These are phyloP conservation scores for Krasilnikovozyma curviuscula DNA, from an alignment of 768 basidiomycete genomes.

Conservation along the genomic window DNA sequence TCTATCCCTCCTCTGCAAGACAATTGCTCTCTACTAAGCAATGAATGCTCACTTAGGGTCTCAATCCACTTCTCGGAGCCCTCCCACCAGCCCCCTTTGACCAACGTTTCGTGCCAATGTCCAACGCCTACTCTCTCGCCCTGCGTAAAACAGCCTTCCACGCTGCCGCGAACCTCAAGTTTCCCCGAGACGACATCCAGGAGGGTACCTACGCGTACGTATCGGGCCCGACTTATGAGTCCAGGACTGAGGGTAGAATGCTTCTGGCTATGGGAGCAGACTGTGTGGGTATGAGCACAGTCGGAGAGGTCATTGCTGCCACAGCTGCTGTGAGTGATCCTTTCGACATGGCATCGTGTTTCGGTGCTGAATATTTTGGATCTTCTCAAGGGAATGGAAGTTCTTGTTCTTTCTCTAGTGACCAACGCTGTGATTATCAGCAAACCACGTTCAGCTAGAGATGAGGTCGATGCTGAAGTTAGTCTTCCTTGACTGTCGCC, in stretches of 20 bases:
- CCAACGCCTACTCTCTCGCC: conserved; percentile 55
- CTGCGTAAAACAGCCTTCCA: conserved; percentile 56
- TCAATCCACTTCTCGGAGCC: conserved; percentile 60
- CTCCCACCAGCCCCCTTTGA: conserved; percentile 35
- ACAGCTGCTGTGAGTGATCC: conserved; percentile 12
- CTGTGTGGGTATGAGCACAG: conserved; percentile 87
- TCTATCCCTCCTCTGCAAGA: background rate
- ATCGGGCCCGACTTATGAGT: conserved; percentile 74
- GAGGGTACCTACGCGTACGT: conserved; percentile 86
- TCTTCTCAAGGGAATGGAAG: conserved; percentile 43
- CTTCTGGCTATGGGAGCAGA: conserved; percentile 56
- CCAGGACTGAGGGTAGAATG: conserved; percentile 65
- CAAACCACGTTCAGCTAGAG: conserved; percentile 42
- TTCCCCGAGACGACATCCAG: conserved; percentile 39
- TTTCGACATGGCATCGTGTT: background rate
- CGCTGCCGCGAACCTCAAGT: conserved; percentile 43
- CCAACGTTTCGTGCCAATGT: conserved; percentile 63
- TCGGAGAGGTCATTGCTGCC: conserved; percentile 71
- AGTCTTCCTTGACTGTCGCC: background rate
- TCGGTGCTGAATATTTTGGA: background rate
- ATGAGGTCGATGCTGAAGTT: conserved; percentile 61
- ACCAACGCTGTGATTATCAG: conserved; percentile 70
- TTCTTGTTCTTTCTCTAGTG: conserved; percentile 62
- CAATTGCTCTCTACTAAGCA: no score
- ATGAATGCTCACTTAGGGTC: no score